Evolutionary conservation across 495 filamentous ascomycete species (phyloP), one percentile per base, ranked within the genome.

Genomic region (Schizothecium vesticola): DNA sequence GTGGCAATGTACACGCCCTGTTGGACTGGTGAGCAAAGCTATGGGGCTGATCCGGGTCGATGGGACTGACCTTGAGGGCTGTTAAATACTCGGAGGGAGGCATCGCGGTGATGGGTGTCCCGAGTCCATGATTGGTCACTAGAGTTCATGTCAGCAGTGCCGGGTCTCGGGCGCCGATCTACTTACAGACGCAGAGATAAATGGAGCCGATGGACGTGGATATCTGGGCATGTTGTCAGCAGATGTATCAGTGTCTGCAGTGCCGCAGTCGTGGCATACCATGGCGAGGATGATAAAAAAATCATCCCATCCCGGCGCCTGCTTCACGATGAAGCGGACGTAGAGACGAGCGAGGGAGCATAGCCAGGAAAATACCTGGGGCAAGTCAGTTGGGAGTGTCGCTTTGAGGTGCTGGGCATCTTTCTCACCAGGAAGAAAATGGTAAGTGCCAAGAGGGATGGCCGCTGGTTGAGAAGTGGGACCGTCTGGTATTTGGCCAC

Each of bases 231-330:
- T 16, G 0, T 1, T 1, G 33, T 36, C 26, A 58, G 7, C 73
- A 66, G 11, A 12, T 33, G 31, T 62, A 22, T 16, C 33, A 8
- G 36, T 56, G 25, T 21, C 12, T 8, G 0, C 4, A 10, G n/a
- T n/a, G n/a, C n/a, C n/a, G 25, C 23, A n/a, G 59, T 0, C 13
- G 11, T 5, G 22, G 13, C n/a, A 29, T 25, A 78, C 73, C 31
- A 78, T 60, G 57, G 75, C 76, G 16, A 78, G 56, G 0, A 70
- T 62, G 12, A 80, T 71, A 24, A 77, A 77, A 12, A 80, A 67
- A 64, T 80, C 76, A 67, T 80, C 78, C 72, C 75, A 78, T 16
- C 78, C 76, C 0, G 71, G 71, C 3, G 72, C 63, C 56, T 67
- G 67, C 31, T 77, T 66, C 11, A 74, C 56, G 11, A 51, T 59